Percentiles rank a stretch among this genome's conserved stretches.
These are phyloP conservation scores for Kitagawia praeruptora DNA, from an alignment of 129 eudicot species.

Conservation along the genomic window DNA sequence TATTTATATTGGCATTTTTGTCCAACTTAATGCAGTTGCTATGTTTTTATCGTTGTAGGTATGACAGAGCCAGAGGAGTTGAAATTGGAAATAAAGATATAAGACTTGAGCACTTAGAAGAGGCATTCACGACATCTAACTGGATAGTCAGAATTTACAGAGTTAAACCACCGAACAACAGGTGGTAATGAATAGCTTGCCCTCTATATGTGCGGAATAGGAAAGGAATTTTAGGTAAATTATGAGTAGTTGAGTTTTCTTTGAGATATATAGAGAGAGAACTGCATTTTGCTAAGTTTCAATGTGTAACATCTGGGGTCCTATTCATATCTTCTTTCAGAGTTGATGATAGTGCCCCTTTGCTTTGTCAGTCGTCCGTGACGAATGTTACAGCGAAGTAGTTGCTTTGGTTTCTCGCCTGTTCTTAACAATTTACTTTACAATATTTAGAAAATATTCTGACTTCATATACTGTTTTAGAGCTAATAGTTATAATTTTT, in stretches of 20 bases:
- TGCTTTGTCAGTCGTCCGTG: background rate
- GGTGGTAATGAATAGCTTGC: slow-evolving; percentile 48
- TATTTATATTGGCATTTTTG: background rate
- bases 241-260: background rate
- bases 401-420: background rate
- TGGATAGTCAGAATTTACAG: slow-evolving; percentile 95
- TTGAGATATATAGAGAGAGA: background rate
- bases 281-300: slow-evolving; percentile 2
- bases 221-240: background rate
- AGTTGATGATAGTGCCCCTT: background rate
- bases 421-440: background rate
- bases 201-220: slow-evolving; percentile 11
- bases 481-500: background rate
- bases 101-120: slow-evolving; percentile 83
- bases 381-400: background rate
- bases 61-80: slow-evolving; percentile 90
- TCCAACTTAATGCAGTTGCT: background rate
- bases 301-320: background rate
- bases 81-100: slow-evolving; percentile 95
- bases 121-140: slow-evolving; percentile 91
- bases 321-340: background rate
- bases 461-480: background rate
- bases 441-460: background rate
- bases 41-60: slow-evolving; percentile 33
- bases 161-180: slow-evolving; percentile 85